Percentiles rank a stretch among this genome's conserved stretches.
Evolutionary conservation across 768 basidiomycete species (phyloP).

Genomic region (Suillus subaureus): DNA sequence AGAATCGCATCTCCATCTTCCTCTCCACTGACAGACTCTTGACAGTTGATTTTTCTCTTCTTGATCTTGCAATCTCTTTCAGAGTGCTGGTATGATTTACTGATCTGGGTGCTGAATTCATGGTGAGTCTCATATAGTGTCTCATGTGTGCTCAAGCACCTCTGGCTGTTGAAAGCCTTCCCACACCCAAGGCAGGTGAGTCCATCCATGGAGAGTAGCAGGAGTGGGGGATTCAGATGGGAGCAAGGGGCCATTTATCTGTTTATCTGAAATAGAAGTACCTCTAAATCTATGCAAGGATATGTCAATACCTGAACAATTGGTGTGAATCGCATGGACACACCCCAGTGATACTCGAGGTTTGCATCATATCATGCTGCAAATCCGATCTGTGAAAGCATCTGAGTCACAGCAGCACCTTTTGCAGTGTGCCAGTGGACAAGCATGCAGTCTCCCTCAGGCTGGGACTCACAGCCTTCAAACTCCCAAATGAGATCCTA

Average conservation of each 20-base stretch:
- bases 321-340: background rate
- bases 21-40: background rate
- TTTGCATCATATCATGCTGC: background rate
- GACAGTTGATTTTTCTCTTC: background rate
- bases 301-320: background rate
- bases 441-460: too few relatives aligned
- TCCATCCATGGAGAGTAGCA: background rate
- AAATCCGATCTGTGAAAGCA: too few relatives aligned
- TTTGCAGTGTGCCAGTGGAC: too few relatives aligned
- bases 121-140: background rate
- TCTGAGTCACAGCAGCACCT: too few relatives aligned
- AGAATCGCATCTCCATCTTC: background rate
- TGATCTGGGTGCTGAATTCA: background rate
- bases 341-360: background rate
- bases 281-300: background rate
- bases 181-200: slow-evolving; percentile 8
- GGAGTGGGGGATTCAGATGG: background rate
- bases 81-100: background rate
- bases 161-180: slow-evolving; percentile 6
- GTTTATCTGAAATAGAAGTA: background rate
- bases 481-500: too few relatives aligned
- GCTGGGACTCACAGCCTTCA: too few relatives aligned
- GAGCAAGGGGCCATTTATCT: background rate
- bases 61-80: background rate
- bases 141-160: slow-evolving; percentile 3